Evolutionary conservation across 345 rosid species (phyloP), one percentile per base, ranked within the genome.

Genomic region (Hibiscus trionum): DNA sequence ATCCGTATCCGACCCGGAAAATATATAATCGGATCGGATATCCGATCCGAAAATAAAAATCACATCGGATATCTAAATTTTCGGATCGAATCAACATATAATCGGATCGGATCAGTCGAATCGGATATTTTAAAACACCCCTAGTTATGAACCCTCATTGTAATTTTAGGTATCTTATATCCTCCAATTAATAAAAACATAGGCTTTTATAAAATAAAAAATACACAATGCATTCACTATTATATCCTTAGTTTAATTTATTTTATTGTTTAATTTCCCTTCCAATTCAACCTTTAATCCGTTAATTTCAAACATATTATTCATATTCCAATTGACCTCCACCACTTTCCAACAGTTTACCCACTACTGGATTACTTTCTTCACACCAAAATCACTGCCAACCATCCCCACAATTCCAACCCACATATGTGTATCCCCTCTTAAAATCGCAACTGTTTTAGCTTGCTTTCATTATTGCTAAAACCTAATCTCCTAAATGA

Each of bases 331-430:
- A 27, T 58, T 53, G 58, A 53, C 24, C 79, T 67, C 81, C 81
- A 58, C 67, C 75, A 72, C 73, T 67, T 42, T 62, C 42, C 74
- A 29, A 78, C 75, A 79, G 73, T 74, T 66, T 35, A 72, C 83
- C 85, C 86, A 82, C 83, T 77, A 76, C 78, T 75, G 17, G 1
- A 56, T 39, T 60, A 14, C 61, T 76, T 73, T 79, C 73, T 70
- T 78, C 85, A 69, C 78, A 46, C 81, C 77, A 76, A 78, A 81
- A 79, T 62, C 82, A 77, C 70, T 76, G 52, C 80, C 72, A 77
- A 73, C 75, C 61, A 70, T 66, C 74, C 77, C 59, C 24, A n/a
- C 57, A 63, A 42, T 73, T 52, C 69, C 70, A 73, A 60, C 77
- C 35, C 35, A 37, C 42, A 37, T 35, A 5, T 37, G 42, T 37